Evolutionary conservation across 1,284 basidiomycete species (phyloP).

Genomic region (Naganishia sp.): DNA sequence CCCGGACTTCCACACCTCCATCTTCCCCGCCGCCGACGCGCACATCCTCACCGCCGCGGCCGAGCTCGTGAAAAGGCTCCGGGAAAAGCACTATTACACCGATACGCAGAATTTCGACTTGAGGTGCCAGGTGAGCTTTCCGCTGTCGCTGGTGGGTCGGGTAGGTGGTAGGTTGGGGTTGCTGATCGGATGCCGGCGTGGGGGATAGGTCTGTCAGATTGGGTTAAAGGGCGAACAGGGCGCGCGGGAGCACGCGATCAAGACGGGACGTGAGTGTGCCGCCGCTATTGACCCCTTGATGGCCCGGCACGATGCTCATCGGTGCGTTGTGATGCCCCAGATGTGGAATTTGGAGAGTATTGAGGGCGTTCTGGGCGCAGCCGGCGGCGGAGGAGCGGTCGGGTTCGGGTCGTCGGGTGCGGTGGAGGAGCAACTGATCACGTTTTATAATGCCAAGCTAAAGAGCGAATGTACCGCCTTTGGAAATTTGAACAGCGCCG

Average conservation of each 20-base stretch:
- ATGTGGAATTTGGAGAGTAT: constrained; percentile 79
- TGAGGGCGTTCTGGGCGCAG: constrained; percentile 42
- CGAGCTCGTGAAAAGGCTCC: constrained; percentile 69
- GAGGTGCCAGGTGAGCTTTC: constrained; percentile 67
- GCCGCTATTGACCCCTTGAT: too few relatives aligned
- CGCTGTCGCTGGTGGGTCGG: too few relatives aligned
- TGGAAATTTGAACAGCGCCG: too few relatives aligned
- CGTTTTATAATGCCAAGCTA: too few relatives aligned
- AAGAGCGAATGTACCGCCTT: too few relatives aligned
- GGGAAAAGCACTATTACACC: constrained; percentile 76
- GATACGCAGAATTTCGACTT: constrained; percentile 88
- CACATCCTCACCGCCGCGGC: constrained; percentile 65
- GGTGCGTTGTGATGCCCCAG: constrained; percentile 31
- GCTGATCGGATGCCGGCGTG: constrained; percentile 18
- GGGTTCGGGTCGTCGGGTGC: not conserved
- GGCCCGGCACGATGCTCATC: too few relatives aligned
- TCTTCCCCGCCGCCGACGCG: constrained; percentile 68
- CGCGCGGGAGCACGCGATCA: constrained; percentile 76
- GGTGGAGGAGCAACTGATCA: not conserved
- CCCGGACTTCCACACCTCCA: constrained; percentile 80
- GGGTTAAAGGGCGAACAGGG: constrained; percentile 90
- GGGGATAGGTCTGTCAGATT: constrained; percentile 54
- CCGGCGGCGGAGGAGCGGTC: not conserved
- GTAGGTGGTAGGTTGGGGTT: too few relatives aligned
- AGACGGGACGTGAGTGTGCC: constrained; percentile 31